A percentile compares a stretch with the other conserved stretches of the same genome.
Evolutionary conservation across 371 early-diverging fungal species (phyloP).

Genomic region (Mucor irregularis): DNA sequence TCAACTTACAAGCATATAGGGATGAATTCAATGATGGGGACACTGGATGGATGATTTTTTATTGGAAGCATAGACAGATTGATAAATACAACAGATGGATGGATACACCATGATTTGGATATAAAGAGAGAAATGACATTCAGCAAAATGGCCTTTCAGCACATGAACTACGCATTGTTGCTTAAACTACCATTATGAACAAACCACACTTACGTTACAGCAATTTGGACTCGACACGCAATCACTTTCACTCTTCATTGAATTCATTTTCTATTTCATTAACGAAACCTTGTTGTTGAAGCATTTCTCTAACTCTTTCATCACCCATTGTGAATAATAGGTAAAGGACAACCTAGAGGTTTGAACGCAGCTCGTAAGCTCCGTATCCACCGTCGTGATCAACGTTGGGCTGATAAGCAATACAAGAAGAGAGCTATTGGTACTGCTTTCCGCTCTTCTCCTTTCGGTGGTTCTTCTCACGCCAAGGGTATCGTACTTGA

Average conservation of each 20-base stretch:
- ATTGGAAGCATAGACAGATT: not conserved
- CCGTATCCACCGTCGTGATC: constrained; percentile 94
- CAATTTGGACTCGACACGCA: not conserved
- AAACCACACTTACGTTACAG: too few species aligned
- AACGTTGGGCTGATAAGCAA: constrained; percentile 99
- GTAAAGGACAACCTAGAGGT: constrained; percentile 96
- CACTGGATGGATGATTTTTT: not conserved
- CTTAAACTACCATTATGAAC: not conserved
- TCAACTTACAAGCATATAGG: not conserved
- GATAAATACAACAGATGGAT: not conserved
- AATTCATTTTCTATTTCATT: too few species aligned
- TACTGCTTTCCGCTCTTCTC: constrained; percentile 96
- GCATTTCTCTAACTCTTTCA: too few species aligned
- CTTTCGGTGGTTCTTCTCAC: constrained; percentile 99
- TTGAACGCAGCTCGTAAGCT: constrained; percentile 99
- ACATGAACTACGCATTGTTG: not conserved
- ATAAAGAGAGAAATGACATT: not conserved
- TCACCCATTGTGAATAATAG: constrained; percentile 52
- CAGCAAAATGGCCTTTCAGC: not conserved
- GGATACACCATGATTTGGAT: not conserved
- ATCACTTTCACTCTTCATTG: not conserved
- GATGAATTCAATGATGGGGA: not conserved
- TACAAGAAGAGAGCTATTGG: constrained; percentile 99
- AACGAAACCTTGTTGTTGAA: too few species aligned
- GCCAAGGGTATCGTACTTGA: constrained; percentile 99